A percentile compares a stretch with the other conserved stretches of the same genome.
phyloP scores from a whole-genome alignment of 2,329 filamentous ascomycete species.

The Pestalotiopsis fici region DNA sequence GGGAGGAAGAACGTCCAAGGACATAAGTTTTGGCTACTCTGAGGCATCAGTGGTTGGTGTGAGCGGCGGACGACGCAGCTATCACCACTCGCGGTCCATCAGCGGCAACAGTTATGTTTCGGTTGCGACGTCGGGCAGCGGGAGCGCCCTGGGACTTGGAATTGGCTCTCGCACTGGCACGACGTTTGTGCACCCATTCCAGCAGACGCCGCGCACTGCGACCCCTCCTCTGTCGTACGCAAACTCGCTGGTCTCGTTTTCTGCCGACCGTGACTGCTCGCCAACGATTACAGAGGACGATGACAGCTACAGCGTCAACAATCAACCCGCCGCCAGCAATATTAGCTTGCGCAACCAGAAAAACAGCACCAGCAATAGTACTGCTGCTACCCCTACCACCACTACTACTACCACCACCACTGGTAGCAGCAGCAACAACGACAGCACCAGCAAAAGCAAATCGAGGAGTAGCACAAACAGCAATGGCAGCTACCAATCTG shows the following conservation, averaged over 20 bases:
- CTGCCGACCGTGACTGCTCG: slow-evolving; percentile 49
- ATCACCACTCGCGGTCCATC: slow-evolving; percentile 58
- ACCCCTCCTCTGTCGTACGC: slow-evolving; percentile 62
- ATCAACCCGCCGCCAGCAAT: slow-evolving; percentile 18
- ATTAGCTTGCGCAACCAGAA: slow-evolving; percentile 27
- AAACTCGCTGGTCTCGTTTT: slow-evolving; percentile 53
- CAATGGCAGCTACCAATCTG: slow-evolving; percentile 10
- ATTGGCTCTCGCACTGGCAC: slow-evolving; percentile 27
- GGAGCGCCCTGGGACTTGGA: slow-evolving; percentile 26
- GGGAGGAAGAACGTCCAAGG: slow-evolving; percentile 29
- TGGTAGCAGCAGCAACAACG: slow-evolving; percentile 17
- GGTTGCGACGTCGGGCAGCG: slow-evolving; percentile 55
- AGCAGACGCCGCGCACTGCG: slow-evolving; percentile 62
- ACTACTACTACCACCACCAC: slow-evolving; percentile 15
- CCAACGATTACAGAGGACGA: slow-evolving; percentile 57
- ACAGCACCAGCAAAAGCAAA: slow-evolving; percentile 19
- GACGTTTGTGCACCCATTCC: slow-evolving; percentile 64
- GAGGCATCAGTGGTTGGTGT: slow-evolving; percentile 21
- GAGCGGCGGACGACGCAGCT: slow-evolving; percentile 35
- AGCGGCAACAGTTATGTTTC: slow-evolving; percentile 60
- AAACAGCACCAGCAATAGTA: slow-evolving; percentile 16
- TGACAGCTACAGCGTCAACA: slow-evolving; percentile 32
- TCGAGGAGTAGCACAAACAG: slow-evolving; percentile 10
- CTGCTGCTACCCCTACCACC: slow-evolving; percentile 13
- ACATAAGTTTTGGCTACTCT: slow-evolving; percentile 49